Conservation (phyloP, 257 asterid genomes). For the Nyctanthes arbortristis region DNA sequence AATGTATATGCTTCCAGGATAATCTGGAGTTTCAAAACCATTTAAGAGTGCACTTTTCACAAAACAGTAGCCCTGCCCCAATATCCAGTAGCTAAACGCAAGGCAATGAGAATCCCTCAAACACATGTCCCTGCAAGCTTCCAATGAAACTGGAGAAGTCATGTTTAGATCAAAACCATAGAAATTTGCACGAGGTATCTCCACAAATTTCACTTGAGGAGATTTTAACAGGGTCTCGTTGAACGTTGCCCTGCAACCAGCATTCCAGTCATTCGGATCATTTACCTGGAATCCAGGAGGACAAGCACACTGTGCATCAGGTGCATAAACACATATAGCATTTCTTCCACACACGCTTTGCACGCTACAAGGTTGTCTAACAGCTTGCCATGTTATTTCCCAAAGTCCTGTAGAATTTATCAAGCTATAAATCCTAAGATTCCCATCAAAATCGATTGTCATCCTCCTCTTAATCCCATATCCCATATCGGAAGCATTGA, state of each 20-base stretch:
- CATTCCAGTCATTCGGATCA: conserved; percentile 49
- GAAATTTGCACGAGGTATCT: conserved; percentile 55
- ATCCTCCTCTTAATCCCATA: conserved; percentile 51
- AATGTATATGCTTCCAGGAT: conserved; percentile 47
- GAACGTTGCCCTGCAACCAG: conserved; percentile 53
- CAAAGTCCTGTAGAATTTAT: conserved; percentile 54
- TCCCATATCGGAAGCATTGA: conserved; percentile 59
- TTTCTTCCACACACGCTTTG: conserved; percentile 69
- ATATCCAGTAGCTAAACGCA: conserved; percentile 52
- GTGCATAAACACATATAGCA: conserved; percentile 51
- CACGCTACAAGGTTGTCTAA: conserved; percentile 47
- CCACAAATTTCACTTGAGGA: conserved; percentile 42
- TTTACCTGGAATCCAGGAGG: conserved; percentile 51
- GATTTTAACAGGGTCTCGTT: conserved; percentile 23
- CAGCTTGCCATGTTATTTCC: conserved; percentile 62
- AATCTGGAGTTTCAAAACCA: conserved; percentile 52
- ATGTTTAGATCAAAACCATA: conserved; percentile 60
- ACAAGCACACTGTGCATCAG: conserved; percentile 46
- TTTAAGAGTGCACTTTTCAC: conserved; percentile 55
- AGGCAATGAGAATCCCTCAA: conserved; percentile 37
- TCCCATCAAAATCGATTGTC: conserved; percentile 66
- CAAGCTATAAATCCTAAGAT: conserved; percentile 63
- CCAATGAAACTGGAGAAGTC: conserved; percentile 28
- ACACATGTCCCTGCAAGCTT: conserved; percentile 41
- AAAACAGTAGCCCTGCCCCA: conserved; percentile 49